Evolutionary conservation across 768 basidiomycete species (phyloP), one percentile per base, ranked within the genome.

Genomic region (Lyophyllum semitale): DNA sequence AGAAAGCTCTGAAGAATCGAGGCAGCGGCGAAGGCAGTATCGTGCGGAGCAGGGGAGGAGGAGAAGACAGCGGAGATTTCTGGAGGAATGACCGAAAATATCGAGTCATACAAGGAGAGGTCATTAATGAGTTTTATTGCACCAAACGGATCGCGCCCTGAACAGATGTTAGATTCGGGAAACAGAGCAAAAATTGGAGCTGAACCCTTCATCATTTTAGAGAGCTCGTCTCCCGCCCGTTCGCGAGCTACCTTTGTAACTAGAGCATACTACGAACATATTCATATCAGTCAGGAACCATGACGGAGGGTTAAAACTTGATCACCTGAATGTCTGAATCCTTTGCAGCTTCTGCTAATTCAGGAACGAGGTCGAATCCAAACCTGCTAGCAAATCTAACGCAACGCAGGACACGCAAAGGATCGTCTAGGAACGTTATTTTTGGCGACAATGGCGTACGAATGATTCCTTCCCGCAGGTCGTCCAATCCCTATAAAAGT

Each of bases 361-460:
- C 88, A 0, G 77, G 73, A 17, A 89, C 89, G 49, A 98, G 77
- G 12, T 77, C 74, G 62, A 95, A 96, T 22, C 91, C 91, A 67
- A 93, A 93, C 40, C 96, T 80, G 63, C 92, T 92, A 0, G 96
- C 89, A 69, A 99, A 99, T 53, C 97, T 78, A 22, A 98, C 71
- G 59, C 93, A 94, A 33, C 97, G 83, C 22, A 98, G 70, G n/a
- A 98, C 84, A 13, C 97, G 86, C 12, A 99, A 73, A 6, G 97
- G 97, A 70, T 99, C 97, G 63, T 99, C 97, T 23, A 83, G 72
- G 65, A 98, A 98, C 2, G 97, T 99, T 68, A 94, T 84, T 60
- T 75, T 68, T 1, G 97, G 93, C 3, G 91, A 78, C 20, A 98
- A 72, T 1, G 97, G 97, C 0, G 97, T 98, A 15, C 97, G 83